A percentile compares a stretch with the other conserved stretches of the same genome.
phyloP scores from a whole-genome alignment of 768 basidiomycete genomes.

The Brasilioporus rufonigricans region DNA sequence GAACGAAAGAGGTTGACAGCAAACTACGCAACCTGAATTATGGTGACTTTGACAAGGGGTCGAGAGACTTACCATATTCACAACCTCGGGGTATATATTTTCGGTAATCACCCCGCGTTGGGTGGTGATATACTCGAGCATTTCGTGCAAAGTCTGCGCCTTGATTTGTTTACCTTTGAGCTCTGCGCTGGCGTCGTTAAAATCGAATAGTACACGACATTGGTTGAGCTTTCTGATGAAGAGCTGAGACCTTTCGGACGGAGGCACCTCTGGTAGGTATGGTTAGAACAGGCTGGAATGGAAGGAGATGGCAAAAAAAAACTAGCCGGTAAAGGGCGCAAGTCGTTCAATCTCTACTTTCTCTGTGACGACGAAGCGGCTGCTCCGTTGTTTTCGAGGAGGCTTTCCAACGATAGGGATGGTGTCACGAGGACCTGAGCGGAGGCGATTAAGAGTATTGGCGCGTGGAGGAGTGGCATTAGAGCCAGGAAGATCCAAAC shows the following conservation, averaged over 20 bases:
- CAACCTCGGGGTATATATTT: conserved; percentile 97
- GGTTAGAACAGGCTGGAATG: conserved; percentile 4
- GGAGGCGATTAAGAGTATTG: conserved; percentile 68
- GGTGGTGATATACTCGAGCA: conserved; percentile 98
- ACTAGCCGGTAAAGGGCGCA: conserved; percentile 79
- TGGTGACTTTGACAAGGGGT: background rate
- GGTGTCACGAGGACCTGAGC: conserved; percentile 88
- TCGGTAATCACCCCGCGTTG: conserved; percentile 96
- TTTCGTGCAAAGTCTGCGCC: conserved; percentile 94
- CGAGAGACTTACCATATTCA: conserved; percentile 77
- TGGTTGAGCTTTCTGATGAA: conserved; percentile 96
- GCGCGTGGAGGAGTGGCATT: conserved; percentile 62
- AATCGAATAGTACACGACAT: conserved; percentile 96
- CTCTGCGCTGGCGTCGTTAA: conserved; percentile 95
- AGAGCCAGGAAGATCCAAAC: conserved; percentile 43
- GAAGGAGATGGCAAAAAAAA: conserved; percentile 3
- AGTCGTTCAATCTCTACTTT: conserved; percentile 95
- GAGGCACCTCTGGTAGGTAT: conserved; percentile 68
- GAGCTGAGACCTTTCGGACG: conserved; percentile 82
- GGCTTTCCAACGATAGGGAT: conserved; percentile 96
- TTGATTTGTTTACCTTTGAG: conserved; percentile 98
- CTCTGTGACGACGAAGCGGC: conserved; percentile 93
- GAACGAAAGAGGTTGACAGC: conserved; percentile 98
- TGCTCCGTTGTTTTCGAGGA: conserved; percentile 96
- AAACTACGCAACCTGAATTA: conserved; percentile 57